Conservation (phyloP, 495 filamentous ascomycete genomes). For the Penicillium maclennaniae region DNA sequence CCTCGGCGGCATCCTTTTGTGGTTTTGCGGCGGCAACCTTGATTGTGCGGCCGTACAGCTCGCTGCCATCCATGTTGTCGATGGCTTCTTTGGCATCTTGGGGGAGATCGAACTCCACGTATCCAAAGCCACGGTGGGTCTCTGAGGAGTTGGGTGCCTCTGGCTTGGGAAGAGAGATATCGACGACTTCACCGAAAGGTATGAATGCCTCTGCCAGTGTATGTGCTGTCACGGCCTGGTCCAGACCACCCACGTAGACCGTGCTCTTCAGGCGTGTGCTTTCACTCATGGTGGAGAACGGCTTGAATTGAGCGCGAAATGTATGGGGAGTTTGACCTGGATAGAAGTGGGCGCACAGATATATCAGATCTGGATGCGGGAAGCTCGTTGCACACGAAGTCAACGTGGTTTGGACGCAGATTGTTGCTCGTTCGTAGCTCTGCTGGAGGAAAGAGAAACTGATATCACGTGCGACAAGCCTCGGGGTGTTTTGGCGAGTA, state of each 20-base stretch:
- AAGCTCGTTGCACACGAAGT: neutral
- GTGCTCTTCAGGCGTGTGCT: slow-evolving; percentile 78
- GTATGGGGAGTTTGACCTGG: too few relatives aligned
- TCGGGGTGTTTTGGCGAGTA: slow-evolving; percentile 40
- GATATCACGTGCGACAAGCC: slow-evolving; percentile 41
- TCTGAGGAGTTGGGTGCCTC: slow-evolving; percentile 67
- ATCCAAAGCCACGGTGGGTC: slow-evolving; percentile 87
- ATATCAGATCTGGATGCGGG: neutral
- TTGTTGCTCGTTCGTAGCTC: slow-evolving; percentile 1
- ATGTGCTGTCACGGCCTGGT: slow-evolving; percentile 66
- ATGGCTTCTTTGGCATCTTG: slow-evolving; percentile 92
- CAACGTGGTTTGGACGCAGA: neutral
- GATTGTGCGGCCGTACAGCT: slow-evolving; percentile 89
- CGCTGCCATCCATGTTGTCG: slow-evolving; percentile 98
- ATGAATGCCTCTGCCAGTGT: slow-evolving; percentile 88
- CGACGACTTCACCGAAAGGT: slow-evolving; percentile 90
- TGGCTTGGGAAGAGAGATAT: slow-evolving; percentile 83
- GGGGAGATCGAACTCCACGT: slow-evolving; percentile 86
- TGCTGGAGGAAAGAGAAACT: slow-evolving; percentile 16
- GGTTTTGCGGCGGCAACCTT: slow-evolving; percentile 90
- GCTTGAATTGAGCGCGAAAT: neutral
- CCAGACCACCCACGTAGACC: slow-evolving; percentile 85
- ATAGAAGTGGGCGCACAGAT: neutral
- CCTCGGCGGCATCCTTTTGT: slow-evolving; percentile 82
- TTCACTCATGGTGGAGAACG: slow-evolving; percentile 62